phyloP scores from a whole-genome alignment of 1,139 yeast genomes.

The Pneumocystis murina region DNA sequence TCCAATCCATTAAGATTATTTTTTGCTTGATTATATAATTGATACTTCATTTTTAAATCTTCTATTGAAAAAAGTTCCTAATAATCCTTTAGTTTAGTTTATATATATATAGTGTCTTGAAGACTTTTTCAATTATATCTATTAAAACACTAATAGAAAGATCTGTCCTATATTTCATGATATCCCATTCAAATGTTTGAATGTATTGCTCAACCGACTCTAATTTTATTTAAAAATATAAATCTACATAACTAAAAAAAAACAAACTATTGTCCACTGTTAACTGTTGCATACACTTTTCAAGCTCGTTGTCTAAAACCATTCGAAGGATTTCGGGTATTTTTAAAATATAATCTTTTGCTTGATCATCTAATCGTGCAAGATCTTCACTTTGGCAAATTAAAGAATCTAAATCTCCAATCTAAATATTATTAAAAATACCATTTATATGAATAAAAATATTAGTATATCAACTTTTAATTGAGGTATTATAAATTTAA shows the following conservation, averaged over 20 bases:
- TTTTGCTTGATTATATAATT: constrained; percentile 65
- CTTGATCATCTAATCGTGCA: constrained; percentile 60
- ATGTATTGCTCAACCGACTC: constrained; percentile 43
- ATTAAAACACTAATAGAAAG: constrained; percentile 67
- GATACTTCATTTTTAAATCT: constrained; percentile 60
- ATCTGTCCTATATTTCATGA: constrained; percentile 72
- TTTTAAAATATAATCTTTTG: constrained; percentile 53
- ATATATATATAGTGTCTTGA: background rate
- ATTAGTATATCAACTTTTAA: constrained; percentile 8
- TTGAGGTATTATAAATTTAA: constrained; percentile 45
- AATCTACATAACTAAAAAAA: background rate
- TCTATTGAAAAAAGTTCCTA: constrained; percentile 64
- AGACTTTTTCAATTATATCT: constrained; percentile 39
- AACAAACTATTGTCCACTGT: constrained; percentile 34
- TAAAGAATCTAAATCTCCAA: constrained; percentile 84
- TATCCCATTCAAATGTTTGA: constrained; percentile 72
- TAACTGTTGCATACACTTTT: constrained; percentile 33
- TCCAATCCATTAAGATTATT: constrained; percentile 76
- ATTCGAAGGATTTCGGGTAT: constrained; percentile 53
- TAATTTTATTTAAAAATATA: background rate
- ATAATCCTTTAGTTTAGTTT: constrained; percentile 22
- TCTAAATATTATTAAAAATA: constrained; percentile 45
- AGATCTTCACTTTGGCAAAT: constrained; percentile 86
- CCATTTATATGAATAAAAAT: background rate
- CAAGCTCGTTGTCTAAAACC: constrained; percentile 34